Conservation (phyloP, 768 basidiomycete genomes). For the Boletales sp. region DNA sequence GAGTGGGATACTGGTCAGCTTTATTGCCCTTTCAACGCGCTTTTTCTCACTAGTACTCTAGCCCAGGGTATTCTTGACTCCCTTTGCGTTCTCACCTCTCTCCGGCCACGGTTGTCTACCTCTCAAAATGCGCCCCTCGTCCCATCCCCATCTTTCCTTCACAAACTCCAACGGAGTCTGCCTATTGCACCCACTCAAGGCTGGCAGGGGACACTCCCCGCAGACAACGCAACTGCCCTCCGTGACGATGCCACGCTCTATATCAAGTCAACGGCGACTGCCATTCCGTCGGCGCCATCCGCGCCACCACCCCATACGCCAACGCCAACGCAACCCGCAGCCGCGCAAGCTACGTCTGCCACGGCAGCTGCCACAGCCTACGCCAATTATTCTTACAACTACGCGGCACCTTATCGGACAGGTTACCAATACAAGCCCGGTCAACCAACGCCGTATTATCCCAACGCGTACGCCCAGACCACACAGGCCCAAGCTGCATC, state of each 20-base stretch:
- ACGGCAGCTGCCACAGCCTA: constrained; percentile 26
- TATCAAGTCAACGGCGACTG: constrained; percentile 45
- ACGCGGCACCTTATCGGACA: constrained; percentile 31
- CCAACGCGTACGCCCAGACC: constrained; percentile 24
- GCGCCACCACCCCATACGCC: constrained; percentile 33
- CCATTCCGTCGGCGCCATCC: constrained; percentile 31
- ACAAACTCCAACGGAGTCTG: constrained; percentile 66
- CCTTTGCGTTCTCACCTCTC: constrained; percentile 59
- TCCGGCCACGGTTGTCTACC: constrained; percentile 60
- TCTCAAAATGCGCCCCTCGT: constrained; percentile 45
- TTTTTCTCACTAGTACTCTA: constrained; percentile 29
- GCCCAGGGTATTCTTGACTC: constrained; percentile 74
- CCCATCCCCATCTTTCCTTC: constrained; percentile 64
- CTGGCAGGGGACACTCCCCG: constrained; percentile 73
- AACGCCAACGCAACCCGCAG: constrained; percentile 23
- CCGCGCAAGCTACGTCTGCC: constrained; percentile 21
- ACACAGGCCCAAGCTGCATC: constrained; percentile 25
- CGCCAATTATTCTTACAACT: constrained; percentile 34
- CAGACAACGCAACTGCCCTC: constrained; percentile 54
- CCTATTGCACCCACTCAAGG: constrained; percentile 56
- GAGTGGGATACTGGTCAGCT: constrained; percentile 79
- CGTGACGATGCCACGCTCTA: constrained; percentile 75
- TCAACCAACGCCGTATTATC: constrained; percentile 33
- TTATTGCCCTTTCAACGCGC: constrained; percentile 1
- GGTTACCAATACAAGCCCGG: constrained; percentile 37